Percentiles rank a stretch among this genome's conserved stretches.
Evolutionary conservation across 176 grass and related monocot species (phyloP).

Genomic region (Poa pratensis): DNA sequence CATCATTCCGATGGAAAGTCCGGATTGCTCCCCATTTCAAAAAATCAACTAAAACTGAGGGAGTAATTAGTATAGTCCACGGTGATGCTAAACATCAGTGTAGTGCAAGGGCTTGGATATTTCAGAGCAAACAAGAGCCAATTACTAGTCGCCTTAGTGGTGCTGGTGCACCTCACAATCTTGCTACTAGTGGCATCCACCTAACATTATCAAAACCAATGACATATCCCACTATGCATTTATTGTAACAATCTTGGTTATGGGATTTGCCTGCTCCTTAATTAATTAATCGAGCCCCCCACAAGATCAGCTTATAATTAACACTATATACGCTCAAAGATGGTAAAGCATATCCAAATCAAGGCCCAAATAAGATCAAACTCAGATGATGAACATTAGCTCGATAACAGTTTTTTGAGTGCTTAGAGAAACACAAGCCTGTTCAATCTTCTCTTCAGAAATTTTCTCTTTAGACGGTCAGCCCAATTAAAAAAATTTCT

Average conservation of each 20-base stretch:
- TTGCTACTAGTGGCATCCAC: conserved; percentile 46
- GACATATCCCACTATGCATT: conserved; percentile 37
- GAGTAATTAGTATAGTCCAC: neutral
- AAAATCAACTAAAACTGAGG: no score
- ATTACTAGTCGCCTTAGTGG: conserved; percentile 17
- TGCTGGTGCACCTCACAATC: conserved; percentile 26
- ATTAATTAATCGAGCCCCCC: neutral
- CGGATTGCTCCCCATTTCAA: no score
- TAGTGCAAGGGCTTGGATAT: conserved; percentile 27
- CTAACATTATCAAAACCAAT: conserved; percentile 34
- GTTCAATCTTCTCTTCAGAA: neutral
- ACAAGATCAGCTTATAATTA: neutral
- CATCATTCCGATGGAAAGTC: no score
- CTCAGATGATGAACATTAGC: neutral
- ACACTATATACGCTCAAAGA: neutral
- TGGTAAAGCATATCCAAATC: neutral
- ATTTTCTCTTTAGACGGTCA: neutral
- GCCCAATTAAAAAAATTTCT: neutral
- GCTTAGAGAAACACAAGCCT: neutral
- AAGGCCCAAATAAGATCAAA: neutral
- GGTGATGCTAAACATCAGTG: neutral
- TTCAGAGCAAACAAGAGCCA: conserved; percentile 12
- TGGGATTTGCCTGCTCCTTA: neutral
- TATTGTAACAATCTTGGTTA: conserved; percentile 4
- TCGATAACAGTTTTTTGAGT: neutral